Evolutionary conservation across 306 rosid species (phyloP).

Genomic region (Quercus variabilis): DNA sequence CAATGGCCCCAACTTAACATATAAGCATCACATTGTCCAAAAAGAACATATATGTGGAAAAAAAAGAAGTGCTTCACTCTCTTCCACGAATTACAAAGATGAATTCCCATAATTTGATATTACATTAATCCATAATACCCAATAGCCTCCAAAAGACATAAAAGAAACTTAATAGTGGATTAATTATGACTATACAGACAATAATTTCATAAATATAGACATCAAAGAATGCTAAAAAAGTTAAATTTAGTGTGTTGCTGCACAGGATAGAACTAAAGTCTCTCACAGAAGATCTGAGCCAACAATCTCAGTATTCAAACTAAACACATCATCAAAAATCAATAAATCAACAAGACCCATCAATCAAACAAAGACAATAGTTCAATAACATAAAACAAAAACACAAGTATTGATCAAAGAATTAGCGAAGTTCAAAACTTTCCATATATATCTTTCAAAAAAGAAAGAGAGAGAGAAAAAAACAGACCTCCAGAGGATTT

Average conservation of each 20-base stretch:
- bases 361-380: not conserved
- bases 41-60: not conserved
- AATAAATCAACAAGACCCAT: not conserved
- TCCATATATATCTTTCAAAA: not conserved
- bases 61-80: not conserved
- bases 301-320: not conserved
- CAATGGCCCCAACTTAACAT: not conserved
- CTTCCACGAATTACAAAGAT: not conserved
- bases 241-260: too few species aligned
- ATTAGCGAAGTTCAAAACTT: not conserved
- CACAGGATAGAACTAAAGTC: not conserved
- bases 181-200: not conserved
- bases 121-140: too few species aligned
- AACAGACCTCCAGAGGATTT: slow-evolving; percentile 34
- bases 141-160: not conserved
- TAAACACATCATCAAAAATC: not conserved
- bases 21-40: not conserved
- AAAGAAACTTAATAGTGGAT: not conserved
- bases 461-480: not conserved
- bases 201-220: not conserved
- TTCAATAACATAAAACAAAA: not conserved
- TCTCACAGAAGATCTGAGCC: not conserved
- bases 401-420: not conserved
- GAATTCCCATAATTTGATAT: not conserved
- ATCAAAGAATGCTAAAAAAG: not conserved